Evolutionary conservation across 148 eudicot genomes (phyloP).

Genomic region (Arbutus unedo): DNA sequence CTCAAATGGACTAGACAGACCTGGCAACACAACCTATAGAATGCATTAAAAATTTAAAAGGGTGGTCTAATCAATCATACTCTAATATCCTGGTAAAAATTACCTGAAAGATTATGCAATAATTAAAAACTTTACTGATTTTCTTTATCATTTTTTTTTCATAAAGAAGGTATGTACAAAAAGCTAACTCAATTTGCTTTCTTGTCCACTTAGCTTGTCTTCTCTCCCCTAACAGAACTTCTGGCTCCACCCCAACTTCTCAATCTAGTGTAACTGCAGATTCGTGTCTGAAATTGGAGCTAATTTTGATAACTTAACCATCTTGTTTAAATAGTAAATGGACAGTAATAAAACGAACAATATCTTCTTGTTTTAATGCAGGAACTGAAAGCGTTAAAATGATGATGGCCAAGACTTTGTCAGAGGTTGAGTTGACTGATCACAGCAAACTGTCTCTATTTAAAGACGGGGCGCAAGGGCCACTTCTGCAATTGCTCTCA

Average conservation of each 20-base stretch:
- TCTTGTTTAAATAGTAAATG: background rate
- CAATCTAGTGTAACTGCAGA: background rate
- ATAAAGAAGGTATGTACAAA: background rate
- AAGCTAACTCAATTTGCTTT: background rate
- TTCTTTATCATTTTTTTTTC: background rate
- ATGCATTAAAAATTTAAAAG: background rate
- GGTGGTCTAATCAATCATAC: background rate
- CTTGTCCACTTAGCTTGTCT: background rate
- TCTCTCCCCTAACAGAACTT: background rate
- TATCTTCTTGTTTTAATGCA: slow-evolving; percentile 3
- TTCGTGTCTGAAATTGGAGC: background rate
- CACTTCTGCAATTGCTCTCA: slow-evolving; percentile 22
- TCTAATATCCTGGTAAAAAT: background rate
- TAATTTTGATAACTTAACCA: background rate
- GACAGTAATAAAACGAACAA: background rate
- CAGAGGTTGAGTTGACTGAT: slow-evolving; percentile 28
- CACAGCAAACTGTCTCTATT: slow-evolving; percentile 18
- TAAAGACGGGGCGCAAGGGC: slow-evolving; percentile 21
- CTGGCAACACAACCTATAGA: too few species aligned
- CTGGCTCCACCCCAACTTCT: background rate
- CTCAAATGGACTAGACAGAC: too few species aligned
- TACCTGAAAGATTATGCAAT: background rate
- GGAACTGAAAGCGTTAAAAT: slow-evolving; percentile 22
- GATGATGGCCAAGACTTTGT: slow-evolving; percentile 23
- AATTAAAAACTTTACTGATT: background rate